phyloP scores from a whole-genome alignment of 108 stramenopile genomes.

The Fragilariopsis cylindrus region DNA sequence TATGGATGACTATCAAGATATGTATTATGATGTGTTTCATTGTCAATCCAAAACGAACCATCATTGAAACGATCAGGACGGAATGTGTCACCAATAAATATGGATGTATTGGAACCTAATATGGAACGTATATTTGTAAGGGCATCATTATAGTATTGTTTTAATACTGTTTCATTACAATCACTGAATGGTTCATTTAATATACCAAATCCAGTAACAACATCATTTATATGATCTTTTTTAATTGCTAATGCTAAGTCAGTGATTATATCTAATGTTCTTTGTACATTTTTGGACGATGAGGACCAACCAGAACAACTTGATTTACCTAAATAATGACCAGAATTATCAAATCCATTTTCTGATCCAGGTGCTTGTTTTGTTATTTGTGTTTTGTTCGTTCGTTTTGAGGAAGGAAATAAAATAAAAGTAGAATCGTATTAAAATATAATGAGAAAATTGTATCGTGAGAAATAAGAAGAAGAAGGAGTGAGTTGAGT shows the following conservation, averaged over 20 bases:
- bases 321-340: constrained; percentile 29
- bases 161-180: constrained; percentile 37
- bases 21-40: constrained; percentile 37
- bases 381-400: too few species aligned
- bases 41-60: constrained; percentile 48
- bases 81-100: constrained; percentile 71
- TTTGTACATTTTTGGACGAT: constrained; percentile 39
- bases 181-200: constrained; percentile 76
- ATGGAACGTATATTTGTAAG: constrained; percentile 42
- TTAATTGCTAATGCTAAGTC: constrained; percentile 46
- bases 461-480: too few species aligned
- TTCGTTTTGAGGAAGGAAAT: background rate
- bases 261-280: constrained; percentile 50
- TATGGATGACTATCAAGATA: constrained; percentile 71
- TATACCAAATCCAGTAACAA: constrained; percentile 73
- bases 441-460: too few species aligned
- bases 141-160: constrained; percentile 53
- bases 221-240: constrained; percentile 47
- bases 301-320: constrained; percentile 51
- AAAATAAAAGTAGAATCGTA: too few species aligned
- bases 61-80: constrained; percentile 45
- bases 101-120: constrained; percentile 34
- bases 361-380: constrained; percentile 56
- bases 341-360: constrained; percentile 78
- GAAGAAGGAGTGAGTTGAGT: too few species aligned